Conservation (phyloP, 179 eudicot species). For the Beta corolliflora region DNA sequence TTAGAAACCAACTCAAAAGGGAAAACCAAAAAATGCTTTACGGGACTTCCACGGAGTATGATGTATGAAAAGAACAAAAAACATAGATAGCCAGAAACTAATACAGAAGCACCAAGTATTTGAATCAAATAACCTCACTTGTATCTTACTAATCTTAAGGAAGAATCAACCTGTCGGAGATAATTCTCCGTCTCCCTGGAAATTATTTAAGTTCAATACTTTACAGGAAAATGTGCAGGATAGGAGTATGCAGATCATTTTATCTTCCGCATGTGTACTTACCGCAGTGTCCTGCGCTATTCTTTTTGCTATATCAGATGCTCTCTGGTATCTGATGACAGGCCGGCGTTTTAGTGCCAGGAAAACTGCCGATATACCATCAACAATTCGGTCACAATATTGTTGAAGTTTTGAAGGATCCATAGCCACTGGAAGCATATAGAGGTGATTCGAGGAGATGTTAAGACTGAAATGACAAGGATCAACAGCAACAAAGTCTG, state of each 20-base stretch:
- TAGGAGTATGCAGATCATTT: background rate
- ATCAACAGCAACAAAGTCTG: conserved; percentile 86
- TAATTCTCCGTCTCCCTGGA: background rate
- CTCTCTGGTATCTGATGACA: conserved; percentile 73
- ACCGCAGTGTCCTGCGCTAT: conserved; percentile 79
- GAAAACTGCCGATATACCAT: conserved; percentile 84
- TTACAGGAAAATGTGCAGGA: background rate
- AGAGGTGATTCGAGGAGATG: conserved; percentile 66
- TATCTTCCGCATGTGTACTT: conserved; percentile 29
- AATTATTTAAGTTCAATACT: background rate
- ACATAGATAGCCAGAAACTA: background rate
- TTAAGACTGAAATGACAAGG: conserved; percentile 79
- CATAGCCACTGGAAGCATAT: conserved; percentile 87
- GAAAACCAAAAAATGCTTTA: background rate
- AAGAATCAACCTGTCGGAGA: conserved; percentile 9
- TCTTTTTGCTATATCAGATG: conserved; percentile 90
- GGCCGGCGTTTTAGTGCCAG: conserved; percentile 85
- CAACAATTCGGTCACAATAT: conserved; percentile 80
- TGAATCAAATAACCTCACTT: background rate
- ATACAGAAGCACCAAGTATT: conserved; percentile 13
- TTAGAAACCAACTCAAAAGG: background rate
- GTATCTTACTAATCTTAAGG: background rate
- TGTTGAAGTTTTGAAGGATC: conserved; percentile 72
- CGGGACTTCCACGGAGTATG: too few species aligned
- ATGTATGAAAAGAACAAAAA: background rate